phyloP scores from a whole-genome alignment of 2,329 filamentous ascomycete genomes.

The Fonsecaea monophora region DNA sequence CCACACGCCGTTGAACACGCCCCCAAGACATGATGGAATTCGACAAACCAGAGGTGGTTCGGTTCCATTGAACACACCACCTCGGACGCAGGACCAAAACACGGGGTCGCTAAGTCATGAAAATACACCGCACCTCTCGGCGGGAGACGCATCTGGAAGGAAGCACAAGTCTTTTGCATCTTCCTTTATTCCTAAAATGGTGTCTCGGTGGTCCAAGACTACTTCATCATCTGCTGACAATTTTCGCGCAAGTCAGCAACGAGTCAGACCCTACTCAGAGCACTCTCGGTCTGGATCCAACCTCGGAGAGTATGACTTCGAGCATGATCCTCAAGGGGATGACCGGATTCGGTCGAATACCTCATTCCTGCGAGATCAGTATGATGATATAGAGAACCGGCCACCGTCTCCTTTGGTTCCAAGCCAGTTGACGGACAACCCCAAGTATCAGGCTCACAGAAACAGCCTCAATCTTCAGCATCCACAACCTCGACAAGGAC shows the following conservation, averaged over 20 bases:
- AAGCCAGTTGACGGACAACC: slow-evolving; percentile 62
- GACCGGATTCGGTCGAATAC: slow-evolving; percentile 54
- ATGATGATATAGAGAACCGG: slow-evolving; percentile 50
- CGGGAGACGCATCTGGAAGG: slow-evolving; percentile 70
- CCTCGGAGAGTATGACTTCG: slow-evolving; percentile 67
- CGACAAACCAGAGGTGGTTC: slow-evolving; percentile 52
- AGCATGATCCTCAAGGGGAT: slow-evolving; percentile 55
- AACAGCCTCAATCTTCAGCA: slow-evolving; percentile 70
- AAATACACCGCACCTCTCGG: slow-evolving; percentile 69
- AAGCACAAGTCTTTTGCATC: slow-evolving; percentile 89
- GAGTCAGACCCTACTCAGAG: slow-evolving; percentile 64
- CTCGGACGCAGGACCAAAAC: slow-evolving; percentile 48
- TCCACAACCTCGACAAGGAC: slow-evolving; percentile 68
- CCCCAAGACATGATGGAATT: slow-evolving; percentile 34
- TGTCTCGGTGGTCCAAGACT: slow-evolving; percentile 93
- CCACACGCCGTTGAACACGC: slow-evolving; percentile 31
- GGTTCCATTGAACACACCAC: slow-evolving; percentile 54
- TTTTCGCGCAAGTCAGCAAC: slow-evolving; percentile 68
- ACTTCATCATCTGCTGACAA: slow-evolving; percentile 86
- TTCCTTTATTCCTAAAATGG: slow-evolving; percentile 79
- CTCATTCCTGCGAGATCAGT: slow-evolving; percentile 49
- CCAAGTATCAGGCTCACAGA: slow-evolving; percentile 70
- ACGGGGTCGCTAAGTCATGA: slow-evolving; percentile 70
- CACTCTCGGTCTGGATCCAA: slow-evolving; percentile 80
- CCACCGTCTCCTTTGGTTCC: slow-evolving; percentile 69